A percentile compares a stretch with the other conserved stretches of the same genome.
Conservation (phyloP, 257 asterid genomes). For the Ballota nigra region DNA sequence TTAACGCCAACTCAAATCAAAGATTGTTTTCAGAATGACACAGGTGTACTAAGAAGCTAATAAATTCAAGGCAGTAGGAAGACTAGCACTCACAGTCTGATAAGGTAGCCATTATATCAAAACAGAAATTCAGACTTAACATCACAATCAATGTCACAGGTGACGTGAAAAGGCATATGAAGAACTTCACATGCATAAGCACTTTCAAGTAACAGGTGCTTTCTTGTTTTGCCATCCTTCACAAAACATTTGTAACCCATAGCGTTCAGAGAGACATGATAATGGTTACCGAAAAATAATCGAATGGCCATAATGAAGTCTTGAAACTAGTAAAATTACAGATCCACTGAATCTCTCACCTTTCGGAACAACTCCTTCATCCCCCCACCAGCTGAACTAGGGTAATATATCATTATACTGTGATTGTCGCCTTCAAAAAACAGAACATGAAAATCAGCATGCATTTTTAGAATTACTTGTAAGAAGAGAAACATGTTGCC, state of each 20-base stretch:
- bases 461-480: conserved; percentile 22
- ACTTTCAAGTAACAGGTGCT: not conserved
- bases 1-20: not conserved
- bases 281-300: not conserved
- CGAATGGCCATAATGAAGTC: not conserved
- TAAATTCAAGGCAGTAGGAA: not conserved
- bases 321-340: conserved; percentile 12
- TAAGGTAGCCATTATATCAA: not conserved
- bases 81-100: not conserved
- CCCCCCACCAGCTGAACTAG: conserved; percentile 98
- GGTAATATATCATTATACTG: conserved; percentile 95
- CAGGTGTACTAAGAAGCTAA: not conserved
- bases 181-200: not conserved
- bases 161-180: not conserved
- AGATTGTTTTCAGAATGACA: not conserved
- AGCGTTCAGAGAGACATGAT: conserved; percentile 1
- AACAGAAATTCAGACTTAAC: conserved; percentile 3
- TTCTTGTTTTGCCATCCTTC: conserved; percentile 4
- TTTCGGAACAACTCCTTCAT: conserved; percentile 94
- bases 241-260: not conserved
- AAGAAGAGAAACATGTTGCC: conserved; percentile 18
- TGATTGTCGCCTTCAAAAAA: conserved; percentile 84
- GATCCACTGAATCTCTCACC: conserved; percentile 42
- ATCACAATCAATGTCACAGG: not conserved
- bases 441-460: conserved; percentile 28